phyloP scores from a whole-genome alignment of 2,329 filamentous ascomycete genomes.

The Pseudogymnoascus sp. region DNA sequence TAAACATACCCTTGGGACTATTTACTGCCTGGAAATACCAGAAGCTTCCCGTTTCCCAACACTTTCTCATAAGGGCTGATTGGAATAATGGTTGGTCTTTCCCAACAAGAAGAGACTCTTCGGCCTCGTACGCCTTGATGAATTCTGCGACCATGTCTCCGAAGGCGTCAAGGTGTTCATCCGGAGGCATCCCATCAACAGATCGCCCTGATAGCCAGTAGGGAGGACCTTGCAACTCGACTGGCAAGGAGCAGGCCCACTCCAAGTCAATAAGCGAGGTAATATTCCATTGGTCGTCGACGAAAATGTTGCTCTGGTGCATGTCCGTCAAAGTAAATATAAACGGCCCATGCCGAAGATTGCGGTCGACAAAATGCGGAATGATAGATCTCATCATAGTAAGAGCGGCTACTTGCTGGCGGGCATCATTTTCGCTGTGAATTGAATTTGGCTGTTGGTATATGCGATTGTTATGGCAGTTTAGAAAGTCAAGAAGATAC shows the following conservation, averaged over 20 bases:
- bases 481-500: background rate
- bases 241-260: conserved; percentile 17
- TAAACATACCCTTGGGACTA: conserved; percentile 21
- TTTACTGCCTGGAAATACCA: conserved; percentile 22
- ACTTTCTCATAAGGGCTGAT: conserved; percentile 17
- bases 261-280: background rate
- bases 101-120: conserved; percentile 13
- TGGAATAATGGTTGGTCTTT: background rate
- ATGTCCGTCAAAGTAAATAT: background rate
- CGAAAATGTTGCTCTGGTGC: background rate
- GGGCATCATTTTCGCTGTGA: background rate
- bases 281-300: background rate
- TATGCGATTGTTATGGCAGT: background rate
- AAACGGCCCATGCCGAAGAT: background rate
- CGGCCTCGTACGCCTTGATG: conserved; percentile 17
- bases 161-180: conserved; percentile 16
- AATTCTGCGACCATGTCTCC: conserved; percentile 17
- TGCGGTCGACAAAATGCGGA: background rate
- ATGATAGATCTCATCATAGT: background rate
- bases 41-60: conserved; percentile 21
- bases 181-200: conserved; percentile 15
- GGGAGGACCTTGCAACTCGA: conserved; percentile 27
- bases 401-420: background rate
- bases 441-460: background rate
- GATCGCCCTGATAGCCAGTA: conserved; percentile 25